phyloP scores from a whole-genome alignment of 352 stramenopile genomes.

The Pythium diclinum region DNA sequence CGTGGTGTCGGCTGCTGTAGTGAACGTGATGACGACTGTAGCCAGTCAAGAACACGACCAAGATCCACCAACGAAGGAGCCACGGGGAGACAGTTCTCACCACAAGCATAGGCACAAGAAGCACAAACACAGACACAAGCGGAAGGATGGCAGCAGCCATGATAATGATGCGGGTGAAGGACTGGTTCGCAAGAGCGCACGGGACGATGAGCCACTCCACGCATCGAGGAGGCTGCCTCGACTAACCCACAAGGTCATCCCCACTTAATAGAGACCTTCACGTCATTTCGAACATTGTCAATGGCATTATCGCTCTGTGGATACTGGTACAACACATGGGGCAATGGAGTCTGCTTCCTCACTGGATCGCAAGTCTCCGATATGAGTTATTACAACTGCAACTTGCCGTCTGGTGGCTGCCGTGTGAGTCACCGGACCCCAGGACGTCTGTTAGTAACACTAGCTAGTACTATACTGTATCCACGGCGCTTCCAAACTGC shows the following conservation, averaged over 20 bases:
- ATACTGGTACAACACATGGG: too few species aligned
- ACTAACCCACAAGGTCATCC: constrained; percentile 25
- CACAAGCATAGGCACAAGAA: constrained; percentile 19
- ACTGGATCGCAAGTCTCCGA: too few species aligned
- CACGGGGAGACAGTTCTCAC: not conserved
- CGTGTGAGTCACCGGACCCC: too few species aligned
- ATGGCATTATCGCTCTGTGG: too few species aligned
- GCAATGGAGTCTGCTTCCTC: not conserved
- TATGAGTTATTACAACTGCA: too few species aligned
- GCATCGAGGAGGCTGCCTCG: constrained; percentile 22
- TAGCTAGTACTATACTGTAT: too few species aligned
- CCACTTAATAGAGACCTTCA: constrained; percentile 8
- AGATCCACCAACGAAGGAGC: not conserved
- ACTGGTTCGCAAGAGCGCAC: constrained; percentile 19
- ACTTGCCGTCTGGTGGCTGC: too few species aligned
- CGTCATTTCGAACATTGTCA: not conserved
- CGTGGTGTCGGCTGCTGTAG: not conserved
- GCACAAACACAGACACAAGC: constrained; percentile 6
- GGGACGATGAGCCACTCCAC: constrained; percentile 16
- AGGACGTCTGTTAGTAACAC: too few species aligned
- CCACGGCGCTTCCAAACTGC: too few species aligned
- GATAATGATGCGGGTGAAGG: not conserved
- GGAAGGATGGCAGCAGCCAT: not conserved
- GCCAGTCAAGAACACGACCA: not conserved
- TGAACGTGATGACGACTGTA: not conserved